Evolutionary conservation across 805 yeast genomes (phyloP).

Genomic region (Yarrowia keelungensis): DNA sequence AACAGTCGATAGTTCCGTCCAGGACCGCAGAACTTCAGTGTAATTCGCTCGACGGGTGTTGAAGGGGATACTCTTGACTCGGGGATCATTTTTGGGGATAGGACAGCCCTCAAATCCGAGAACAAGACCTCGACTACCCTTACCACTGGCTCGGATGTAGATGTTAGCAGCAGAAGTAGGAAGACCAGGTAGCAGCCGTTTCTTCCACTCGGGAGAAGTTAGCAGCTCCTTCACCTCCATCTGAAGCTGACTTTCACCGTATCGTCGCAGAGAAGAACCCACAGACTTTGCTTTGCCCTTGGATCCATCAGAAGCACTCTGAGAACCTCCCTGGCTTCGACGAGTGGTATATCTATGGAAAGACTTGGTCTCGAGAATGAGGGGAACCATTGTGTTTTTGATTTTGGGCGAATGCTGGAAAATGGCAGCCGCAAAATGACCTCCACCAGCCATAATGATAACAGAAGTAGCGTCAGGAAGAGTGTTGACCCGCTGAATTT

Average conservation of each 20-base stretch:
- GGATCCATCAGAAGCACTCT: constrained; percentile 88
- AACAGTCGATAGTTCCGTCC: constrained; percentile 77
- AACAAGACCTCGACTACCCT: constrained; percentile 66
- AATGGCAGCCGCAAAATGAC: constrained; percentile 97
- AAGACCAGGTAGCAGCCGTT: constrained; percentile 11
- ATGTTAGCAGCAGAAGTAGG: constrained; percentile 50
- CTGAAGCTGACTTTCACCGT: constrained; percentile 83
- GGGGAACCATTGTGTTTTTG: constrained; percentile 59
- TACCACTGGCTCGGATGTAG: constrained; percentile 82
- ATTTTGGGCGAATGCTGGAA: constrained; percentile 69
- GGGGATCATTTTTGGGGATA: constrained; percentile 60
- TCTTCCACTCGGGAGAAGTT: constrained; percentile 67
- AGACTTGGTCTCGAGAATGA: constrained; percentile 63
- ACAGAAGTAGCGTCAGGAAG: constrained; percentile 58
- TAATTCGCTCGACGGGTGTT: constrained; percentile 88
- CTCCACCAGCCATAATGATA: constrained; percentile 93
- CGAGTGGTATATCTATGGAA: constrained; percentile 95
- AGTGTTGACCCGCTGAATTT: constrained; percentile 24
- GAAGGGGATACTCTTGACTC: constrained; percentile 81
- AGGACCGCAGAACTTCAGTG: constrained; percentile 78
- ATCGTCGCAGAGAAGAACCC: constrained; percentile 86
- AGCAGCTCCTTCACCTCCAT: constrained; percentile 78
- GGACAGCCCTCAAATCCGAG: constrained; percentile 68
- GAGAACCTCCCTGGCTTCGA: constrained; percentile 97
- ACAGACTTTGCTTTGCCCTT: constrained; percentile 97